Base-by-base conservation (phyloP, 179 eudicot species). In the Sideroxylon spinosum region DNA sequence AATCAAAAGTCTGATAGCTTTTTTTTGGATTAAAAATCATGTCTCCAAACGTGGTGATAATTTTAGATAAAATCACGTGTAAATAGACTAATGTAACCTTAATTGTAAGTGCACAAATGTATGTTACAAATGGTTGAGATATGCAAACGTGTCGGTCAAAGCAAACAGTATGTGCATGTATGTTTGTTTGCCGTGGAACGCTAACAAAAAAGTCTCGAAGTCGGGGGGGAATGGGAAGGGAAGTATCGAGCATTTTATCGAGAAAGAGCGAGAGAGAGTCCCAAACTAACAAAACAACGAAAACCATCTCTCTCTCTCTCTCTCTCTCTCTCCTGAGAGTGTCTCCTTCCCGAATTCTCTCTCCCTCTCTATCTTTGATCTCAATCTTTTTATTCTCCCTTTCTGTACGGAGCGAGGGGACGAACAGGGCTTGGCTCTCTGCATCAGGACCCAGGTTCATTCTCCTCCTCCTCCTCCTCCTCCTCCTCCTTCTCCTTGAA, bases 371-470 rank as follows among this genome's bases (percentile, higher is more conserved):
- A 55, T 68, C 53, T 46, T 14, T 68, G 71, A 13, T 12, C 56
- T 9, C 14, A 6, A 10, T 52, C 56, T 52, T 10, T 37, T 3
- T 37, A 37, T 37, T 37, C 3, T 37, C 3, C 44, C 44, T 37
- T 37, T 37, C 44, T 37, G 5, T 37, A 37, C 44, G 44, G 44
- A 37, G 44, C 44, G 44, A 68, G 71, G 19, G 71, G 0, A 23
- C 71, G 29, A 26, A 65, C 46, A 26, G 32, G 69, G 67, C 67
- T 63, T 19, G 20, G 13, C 46, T 16, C 17, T 65, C 69, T 28
- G 52, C 71, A 68, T 17, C 71, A 68, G 44, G 6, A 68, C 19
- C 71, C 50, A 68, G 71, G 71, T 68, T 68, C 26, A 12, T 69
- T 37, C 57, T 19, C 4, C 53, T 16, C 2, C 23, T 20, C 1